These are phyloP conservation scores for Phalaenopsis hybrid DNA, from an alignment of 116 monocot species.

Conservation along the genomic window DNA sequence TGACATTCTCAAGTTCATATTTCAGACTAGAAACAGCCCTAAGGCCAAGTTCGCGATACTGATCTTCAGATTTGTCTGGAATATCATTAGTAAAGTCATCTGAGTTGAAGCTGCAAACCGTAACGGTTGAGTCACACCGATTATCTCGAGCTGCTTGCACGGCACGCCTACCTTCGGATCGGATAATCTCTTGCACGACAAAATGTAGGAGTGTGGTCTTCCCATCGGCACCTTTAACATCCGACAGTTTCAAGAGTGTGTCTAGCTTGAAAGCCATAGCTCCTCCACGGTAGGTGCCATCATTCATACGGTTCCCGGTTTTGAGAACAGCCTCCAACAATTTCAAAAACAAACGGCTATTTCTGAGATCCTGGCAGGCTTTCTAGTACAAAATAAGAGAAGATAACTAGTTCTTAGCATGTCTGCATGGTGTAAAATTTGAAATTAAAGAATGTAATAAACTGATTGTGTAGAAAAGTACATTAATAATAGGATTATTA, in stretches of 20 bases:
- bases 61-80: conserved; percentile 36
- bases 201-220: conserved; percentile 61
- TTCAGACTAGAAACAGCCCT: conserved; percentile 56
- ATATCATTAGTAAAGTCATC: conserved; percentile 23
- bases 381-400: conserved; percentile 22
- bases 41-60: conserved; percentile 46
- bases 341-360: conserved; percentile 49
- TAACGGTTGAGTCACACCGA: conserved; percentile 17
- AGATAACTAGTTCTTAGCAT: neutral
- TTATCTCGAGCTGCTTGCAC: conserved; percentile 30
- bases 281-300: conserved; percentile 60
- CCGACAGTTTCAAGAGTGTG: conserved; percentile 53
- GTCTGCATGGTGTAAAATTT: neutral
- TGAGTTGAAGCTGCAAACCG: conserved; percentile 13
- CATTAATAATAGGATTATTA: neutral
- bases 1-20: conserved; percentile 71
- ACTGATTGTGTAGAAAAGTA: neutral
- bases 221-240: conserved; percentile 52
- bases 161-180: conserved; percentile 55
- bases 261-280: conserved; percentile 58
- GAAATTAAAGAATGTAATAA: neutral
- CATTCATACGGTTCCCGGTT: conserved; percentile 60
- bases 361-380: conserved; percentile 51
- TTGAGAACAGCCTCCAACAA: conserved; percentile 67
- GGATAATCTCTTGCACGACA: conserved; percentile 58